Conservation (phyloP, 768 basidiomycete genomes). For the Tubosaeta sp. region DNA sequence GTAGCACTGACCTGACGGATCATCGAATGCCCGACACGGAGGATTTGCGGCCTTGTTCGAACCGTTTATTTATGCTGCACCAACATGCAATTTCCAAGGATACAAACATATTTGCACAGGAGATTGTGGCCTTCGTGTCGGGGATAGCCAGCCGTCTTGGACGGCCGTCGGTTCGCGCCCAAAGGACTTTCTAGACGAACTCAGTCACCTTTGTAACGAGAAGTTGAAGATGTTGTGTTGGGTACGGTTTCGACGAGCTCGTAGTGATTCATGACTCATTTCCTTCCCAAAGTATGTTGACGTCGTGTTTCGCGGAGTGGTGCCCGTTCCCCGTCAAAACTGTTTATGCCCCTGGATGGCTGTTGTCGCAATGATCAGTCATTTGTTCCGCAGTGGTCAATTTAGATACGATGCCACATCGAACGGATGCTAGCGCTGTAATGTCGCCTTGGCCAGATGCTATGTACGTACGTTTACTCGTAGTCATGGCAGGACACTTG, state of each 20-base stretch:
- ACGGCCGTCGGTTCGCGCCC: conserved; percentile 1
- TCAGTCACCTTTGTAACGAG: conserved; percentile 8
- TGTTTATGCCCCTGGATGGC: conserved; percentile 15
- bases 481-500: too few relatives aligned
- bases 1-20: conserved; percentile 9
- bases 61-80: conserved; percentile 12
- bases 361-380: conserved; percentile 10
- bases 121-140: conserved; percentile 9
- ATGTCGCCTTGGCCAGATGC: conserved; percentile 19
- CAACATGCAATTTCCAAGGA: conserved; percentile 13
- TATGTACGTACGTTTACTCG: too few relatives aligned
- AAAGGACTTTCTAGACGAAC: conserved; percentile 11
- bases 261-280: background rate
- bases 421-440: conserved; percentile 4
- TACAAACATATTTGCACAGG: background rate
- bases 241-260: conserved; percentile 7
- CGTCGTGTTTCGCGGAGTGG: background rate
- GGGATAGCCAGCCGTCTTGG: conserved; percentile 6
- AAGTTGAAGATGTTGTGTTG: conserved; percentile 14
- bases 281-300: conserved; percentile 7
- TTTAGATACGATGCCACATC: conserved; percentile 7
- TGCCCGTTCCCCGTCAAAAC: conserved; percentile 3
- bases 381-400: conserved; percentile 12
- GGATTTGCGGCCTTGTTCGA: conserved; percentile 9
- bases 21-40: conserved; percentile 8